These are phyloP conservation scores for Prosopis cineraria DNA, from an alignment of 306 rosid genomes.

Conservation along the genomic window DNA sequence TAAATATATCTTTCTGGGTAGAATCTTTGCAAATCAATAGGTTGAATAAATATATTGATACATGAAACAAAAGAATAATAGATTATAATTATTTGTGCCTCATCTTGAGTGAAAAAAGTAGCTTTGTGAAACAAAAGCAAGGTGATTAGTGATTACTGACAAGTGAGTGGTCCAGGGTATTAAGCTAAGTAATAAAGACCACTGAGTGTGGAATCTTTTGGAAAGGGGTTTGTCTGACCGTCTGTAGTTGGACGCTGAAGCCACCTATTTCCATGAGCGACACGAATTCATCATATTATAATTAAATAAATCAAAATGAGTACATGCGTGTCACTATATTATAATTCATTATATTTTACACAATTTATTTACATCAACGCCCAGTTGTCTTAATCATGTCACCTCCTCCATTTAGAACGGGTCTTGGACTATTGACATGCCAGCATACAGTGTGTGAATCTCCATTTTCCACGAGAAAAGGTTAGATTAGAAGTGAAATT, in stretches of 20 bases:
- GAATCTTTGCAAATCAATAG: conserved; percentile 11
- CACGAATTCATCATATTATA: not conserved
- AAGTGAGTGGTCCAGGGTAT: conserved; percentile 30
- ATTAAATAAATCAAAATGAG: not conserved
- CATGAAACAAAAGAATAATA: not conserved
- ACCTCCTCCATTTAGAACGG: too few relatives aligned
- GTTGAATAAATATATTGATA: not conserved
- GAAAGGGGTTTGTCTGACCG: not conserved
- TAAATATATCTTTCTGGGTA: not conserved
- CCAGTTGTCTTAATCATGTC: too few relatives aligned
- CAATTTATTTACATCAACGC: too few relatives aligned
- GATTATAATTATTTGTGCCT: conserved; percentile 9
- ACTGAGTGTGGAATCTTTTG: not conserved
- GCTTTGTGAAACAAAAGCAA: not conserved
- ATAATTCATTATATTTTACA: too few relatives aligned
- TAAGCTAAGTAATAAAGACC: not conserved
- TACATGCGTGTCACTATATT: not conserved
- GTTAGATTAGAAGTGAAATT: too few relatives aligned
- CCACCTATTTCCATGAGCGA: not conserved
- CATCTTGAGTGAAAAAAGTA: conserved; percentile 30
- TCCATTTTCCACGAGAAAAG: too few relatives aligned
- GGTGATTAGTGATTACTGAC: not conserved
- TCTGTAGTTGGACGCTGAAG: conserved; percentile 12
- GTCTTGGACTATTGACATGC: too few relatives aligned
- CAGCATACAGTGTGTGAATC: too few relatives aligned